Evolutionary conservation across 148 eudicot species (phyloP).

Genomic region (Chenopodium berlandieri): DNA sequence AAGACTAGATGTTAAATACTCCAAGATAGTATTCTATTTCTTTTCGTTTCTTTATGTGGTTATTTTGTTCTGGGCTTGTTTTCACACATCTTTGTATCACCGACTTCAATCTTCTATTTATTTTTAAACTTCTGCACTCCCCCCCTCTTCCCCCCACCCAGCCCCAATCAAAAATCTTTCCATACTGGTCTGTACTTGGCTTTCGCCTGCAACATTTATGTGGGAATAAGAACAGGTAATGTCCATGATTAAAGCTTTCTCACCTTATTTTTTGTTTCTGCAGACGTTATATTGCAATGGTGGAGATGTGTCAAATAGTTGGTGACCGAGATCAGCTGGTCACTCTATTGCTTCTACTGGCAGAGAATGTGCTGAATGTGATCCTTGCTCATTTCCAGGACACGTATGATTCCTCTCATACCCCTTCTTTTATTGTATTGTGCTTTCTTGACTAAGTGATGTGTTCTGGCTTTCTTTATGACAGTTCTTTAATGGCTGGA

Average conservation of each 20-base stretch:
- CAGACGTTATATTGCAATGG: slow-evolving; percentile 91
- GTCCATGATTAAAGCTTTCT: not conserved
- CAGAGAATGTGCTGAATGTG: slow-evolving; percentile 82
- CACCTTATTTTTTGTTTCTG: slow-evolving; percentile 7
- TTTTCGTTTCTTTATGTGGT: not conserved
- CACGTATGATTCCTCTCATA: slow-evolving; percentile 40
- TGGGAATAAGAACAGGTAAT: not conserved
- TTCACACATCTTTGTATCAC: not conserved
- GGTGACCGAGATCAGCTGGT: slow-evolving; percentile 81
- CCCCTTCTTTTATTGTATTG: not conserved
- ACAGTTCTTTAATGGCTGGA: slow-evolving; percentile 40
- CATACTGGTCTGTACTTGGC: not conserved
- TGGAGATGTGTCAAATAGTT: slow-evolving; percentile 85
- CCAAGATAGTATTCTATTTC: not conserved
- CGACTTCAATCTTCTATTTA: not conserved
- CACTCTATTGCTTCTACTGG: slow-evolving; percentile 63
- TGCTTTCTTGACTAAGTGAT: slow-evolving; percentile 6
- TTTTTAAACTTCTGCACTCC: not conserved
- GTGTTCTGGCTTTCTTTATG: slow-evolving; percentile 5
- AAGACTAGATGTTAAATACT: not conserved
- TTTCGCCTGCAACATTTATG: not conserved
- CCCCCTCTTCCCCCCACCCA: too few species aligned
- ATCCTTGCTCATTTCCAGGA: slow-evolving; percentile 86
- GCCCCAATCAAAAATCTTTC: too few species aligned
- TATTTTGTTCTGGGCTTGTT: not conserved